A percentile compares a stretch with the other conserved stretches of the same genome.
These are phyloP conservation scores for Sporothrix phasma DNA, from an alignment of 2,329 filamentous ascomycete genomes.

Conservation along the genomic window DNA sequence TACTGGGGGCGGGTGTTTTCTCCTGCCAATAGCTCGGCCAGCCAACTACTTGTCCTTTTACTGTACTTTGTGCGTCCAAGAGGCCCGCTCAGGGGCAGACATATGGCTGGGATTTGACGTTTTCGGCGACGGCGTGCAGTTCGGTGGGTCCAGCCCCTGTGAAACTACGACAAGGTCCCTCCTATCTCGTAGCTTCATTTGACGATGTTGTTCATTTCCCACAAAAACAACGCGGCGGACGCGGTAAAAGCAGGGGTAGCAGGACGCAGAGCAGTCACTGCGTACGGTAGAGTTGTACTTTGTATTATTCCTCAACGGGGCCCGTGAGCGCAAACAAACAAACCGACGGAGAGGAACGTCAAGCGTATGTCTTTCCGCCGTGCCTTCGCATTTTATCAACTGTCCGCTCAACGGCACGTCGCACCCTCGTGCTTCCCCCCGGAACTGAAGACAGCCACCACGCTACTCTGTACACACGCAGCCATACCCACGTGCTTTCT, in stretches of 20 bases:
- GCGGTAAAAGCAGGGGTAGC: conserved; percentile 1
- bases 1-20: not conserved
- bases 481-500: not conserved
- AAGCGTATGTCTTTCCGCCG: not conserved
- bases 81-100: not conserved
- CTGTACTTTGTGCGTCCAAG: no score
- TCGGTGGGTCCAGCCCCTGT: conserved; percentile 8
- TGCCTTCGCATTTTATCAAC: conserved; percentile 3
- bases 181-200: conserved; percentile 10
- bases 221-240: conserved; percentile 4
- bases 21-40: not conserved
- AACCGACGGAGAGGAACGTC: not conserved
- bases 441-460: not conserved
- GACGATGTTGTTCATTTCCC: conserved; percentile 15
- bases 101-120: not conserved
- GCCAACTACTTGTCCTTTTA: not conserved
- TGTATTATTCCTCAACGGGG: conserved; percentile 1
- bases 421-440: not conserved
- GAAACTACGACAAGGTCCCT: not conserved
- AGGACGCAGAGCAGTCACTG: no score
- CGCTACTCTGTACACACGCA: not conserved
- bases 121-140: not conserved
- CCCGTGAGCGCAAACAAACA: not conserved
- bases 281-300: no score
- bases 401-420: not conserved